Evolutionary conservation across 306 rosid species (phyloP), one percentile per base, ranked within the genome.

Genomic region (Pyrus communis): DNA sequence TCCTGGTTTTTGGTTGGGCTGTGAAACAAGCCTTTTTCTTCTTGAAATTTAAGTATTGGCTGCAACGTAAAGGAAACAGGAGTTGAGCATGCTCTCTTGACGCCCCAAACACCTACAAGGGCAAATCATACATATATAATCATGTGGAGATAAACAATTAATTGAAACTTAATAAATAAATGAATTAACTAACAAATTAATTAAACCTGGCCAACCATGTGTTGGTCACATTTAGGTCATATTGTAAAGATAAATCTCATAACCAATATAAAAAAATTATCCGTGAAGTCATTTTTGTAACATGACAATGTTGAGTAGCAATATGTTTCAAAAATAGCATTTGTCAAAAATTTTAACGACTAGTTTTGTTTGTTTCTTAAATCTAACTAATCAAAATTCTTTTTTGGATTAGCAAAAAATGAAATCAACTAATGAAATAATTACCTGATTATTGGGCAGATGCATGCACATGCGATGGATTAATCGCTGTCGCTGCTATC

Each of bases 401-500:
- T 4, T 49, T 49, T 8, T 49, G 55, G 6, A 49, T 49, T 42
- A 11, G 46, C 14, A 10, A 42, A 11, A 9, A 43, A 43, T 43
- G 49, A 38, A 38, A 38, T 14, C 17, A 51, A 14, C 5, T 4
- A 51, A 51, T 4, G 21, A 54, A 54, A 17, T 5, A n/a, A 57
- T 13, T 27, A 62, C 35, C 67, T 12, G 9, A 62, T 62, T 27
- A 62, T 62, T 62, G 67, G 38, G 38, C 19, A n/a, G 65, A 60
- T 60, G 65, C 33, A 15, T 49, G 65, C 35, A 25, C 65, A 60
- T 11, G 15, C 31, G 62, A 23, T 7, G 2, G 35, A 28, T 57
- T 31, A 73, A 40, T 73, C 77, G 77, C 77, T 74, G 69, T 60
- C 69, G 77, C 77, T 74, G 77, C 77, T 35, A 40, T 42, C 52